These are phyloP conservation scores for peach (Prunus persica) DNA, from an alignment of 306 rosid genomes.

Conservation along the genomic window Prunus_persica_NCBIv2 NC_034016.1:1089501-1090000, in stretches of 20 bases:
- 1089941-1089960: not conserved
- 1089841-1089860: not conserved
- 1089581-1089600: not conserved
- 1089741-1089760: too few relatives aligned
- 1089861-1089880: not conserved
- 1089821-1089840: not conserved
- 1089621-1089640: not conserved
- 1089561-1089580: too few relatives aligned
- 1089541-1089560: too few relatives aligned
- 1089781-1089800: too few relatives aligned
- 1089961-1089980: not conserved
- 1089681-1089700: too few relatives aligned
- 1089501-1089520: too few relatives aligned
- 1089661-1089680: not conserved
- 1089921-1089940: constrained; percentile 4
- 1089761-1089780: too few relatives aligned
- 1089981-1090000: not conserved
- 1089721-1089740: too few relatives aligned
- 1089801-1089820: too few relatives aligned
- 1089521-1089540: too few relatives aligned
- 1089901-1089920: not conserved
- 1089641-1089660: not conserved
- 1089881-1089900: not conserved
- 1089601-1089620: not conserved
- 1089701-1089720: too few relatives aligned